Percentiles rank a stretch among this genome's conserved stretches.
These are phyloP conservation scores for Arthonia radiata DNA, from an alignment of 495 filamentous ascomycete species.

Conservation along the genomic window DNA sequence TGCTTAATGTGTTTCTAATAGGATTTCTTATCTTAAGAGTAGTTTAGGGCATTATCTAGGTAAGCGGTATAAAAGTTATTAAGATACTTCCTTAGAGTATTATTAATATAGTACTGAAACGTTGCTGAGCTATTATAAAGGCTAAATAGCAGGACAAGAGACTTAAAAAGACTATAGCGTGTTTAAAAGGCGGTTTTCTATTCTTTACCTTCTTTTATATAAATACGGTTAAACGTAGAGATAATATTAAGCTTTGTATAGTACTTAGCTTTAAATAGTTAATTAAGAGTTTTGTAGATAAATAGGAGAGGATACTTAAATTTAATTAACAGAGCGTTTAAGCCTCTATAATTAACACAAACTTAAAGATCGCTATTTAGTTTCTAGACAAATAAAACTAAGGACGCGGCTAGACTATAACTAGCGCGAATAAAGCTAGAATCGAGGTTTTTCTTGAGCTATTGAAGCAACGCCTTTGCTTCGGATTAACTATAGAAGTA, in stretches of 20 bases:
- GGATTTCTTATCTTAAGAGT: slow-evolving; percentile 6
- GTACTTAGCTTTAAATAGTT: slow-evolving; percentile 4
- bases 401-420: slow-evolving; percentile 3
- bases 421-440: slow-evolving; percentile 10
- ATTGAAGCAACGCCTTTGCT: too few species aligned
- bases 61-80: slow-evolving; percentile 12
- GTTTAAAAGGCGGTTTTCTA: slow-evolving; percentile 16
- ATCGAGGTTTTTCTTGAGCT: slow-evolving; percentile 1
- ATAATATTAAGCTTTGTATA: slow-evolving; percentile 12
- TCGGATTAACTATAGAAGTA: too few species aligned
- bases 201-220: slow-evolving; percentile 11
- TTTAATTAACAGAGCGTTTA: slow-evolving; percentile 7
- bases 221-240: slow-evolving; percentile 16
- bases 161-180: slow-evolving; percentile 10
- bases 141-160: slow-evolving; percentile 8
- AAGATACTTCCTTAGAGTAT: slow-evolving; percentile 7
- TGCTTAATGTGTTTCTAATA: slow-evolving; percentile 7
- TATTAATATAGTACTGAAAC: slow-evolving; percentile 14
- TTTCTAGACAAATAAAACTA: slow-evolving; percentile 7
- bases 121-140: slow-evolving; percentile 7
- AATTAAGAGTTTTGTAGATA: slow-evolving; percentile 7
- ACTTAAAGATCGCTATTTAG: slow-evolving; percentile 5
- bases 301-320: slow-evolving; percentile 8
- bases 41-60: slow-evolving; percentile 16
- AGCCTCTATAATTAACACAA: slow-evolving; percentile 10